Evolutionary conservation across 2,329 filamentous ascomycete species (phyloP).

Genomic region (Curvularia sp.): DNA sequence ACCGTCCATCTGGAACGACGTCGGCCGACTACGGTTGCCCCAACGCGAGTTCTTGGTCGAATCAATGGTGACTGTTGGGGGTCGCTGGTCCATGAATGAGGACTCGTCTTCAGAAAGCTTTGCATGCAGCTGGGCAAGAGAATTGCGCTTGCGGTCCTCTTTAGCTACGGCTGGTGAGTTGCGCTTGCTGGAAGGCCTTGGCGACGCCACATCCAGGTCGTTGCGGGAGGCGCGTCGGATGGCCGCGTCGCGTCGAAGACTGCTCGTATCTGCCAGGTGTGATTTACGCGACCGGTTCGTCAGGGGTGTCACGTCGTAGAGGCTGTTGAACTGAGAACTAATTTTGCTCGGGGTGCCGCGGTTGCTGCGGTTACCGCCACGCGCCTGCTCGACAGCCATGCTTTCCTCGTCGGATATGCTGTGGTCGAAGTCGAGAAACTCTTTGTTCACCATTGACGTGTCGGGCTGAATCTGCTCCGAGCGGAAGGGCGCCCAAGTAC

Average conservation of each 20-base stretch:
- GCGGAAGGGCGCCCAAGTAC: constrained; percentile 46
- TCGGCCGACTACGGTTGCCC: constrained; percentile 53
- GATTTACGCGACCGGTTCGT: constrained; percentile 48
- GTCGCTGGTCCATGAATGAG: constrained; percentile 60
- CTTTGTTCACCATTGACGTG: constrained; percentile 51
- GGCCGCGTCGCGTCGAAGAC: constrained; percentile 56
- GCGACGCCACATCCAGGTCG: constrained; percentile 49
- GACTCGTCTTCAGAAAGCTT: constrained; percentile 62
- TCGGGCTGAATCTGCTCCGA: constrained; percentile 47
- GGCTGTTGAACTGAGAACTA: constrained; percentile 60
- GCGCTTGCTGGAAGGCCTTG: constrained; percentile 50
- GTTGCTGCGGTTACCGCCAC: constrained; percentile 56
- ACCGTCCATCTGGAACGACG: constrained; percentile 49
- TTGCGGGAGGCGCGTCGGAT: constrained; percentile 55
- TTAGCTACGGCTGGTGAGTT: constrained; percentile 37
- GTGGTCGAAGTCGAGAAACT: constrained; percentile 54
- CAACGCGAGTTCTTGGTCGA: constrained; percentile 64
- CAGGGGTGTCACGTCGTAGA: constrained; percentile 58
- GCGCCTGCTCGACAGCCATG: constrained; percentile 65
- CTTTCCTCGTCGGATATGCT: constrained; percentile 54
- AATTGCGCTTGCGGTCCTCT: constrained; percentile 54
- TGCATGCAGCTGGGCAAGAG: constrained; percentile 64
- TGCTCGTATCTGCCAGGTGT: constrained; percentile 43
- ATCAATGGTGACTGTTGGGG: constrained; percentile 52
- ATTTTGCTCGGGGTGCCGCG: constrained; percentile 52